Percentiles rank a stretch among this genome's conserved stretches.
phyloP scores from a whole-genome alignment of 805 yeast species.

The Candida coquimbonensis region DNA sequence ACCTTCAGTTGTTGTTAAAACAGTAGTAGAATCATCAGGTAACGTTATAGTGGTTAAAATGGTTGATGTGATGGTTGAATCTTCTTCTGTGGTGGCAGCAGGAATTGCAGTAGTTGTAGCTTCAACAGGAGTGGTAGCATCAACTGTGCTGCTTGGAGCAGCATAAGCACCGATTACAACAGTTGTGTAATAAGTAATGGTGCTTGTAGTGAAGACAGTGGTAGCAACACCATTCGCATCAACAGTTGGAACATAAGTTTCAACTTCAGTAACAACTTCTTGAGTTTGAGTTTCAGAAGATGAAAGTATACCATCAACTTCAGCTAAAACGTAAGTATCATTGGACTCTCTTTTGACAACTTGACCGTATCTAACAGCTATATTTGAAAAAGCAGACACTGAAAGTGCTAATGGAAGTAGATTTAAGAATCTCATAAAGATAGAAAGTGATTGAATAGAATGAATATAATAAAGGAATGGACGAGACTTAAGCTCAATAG shows the following conservation, averaged over 20 bases:
- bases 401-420: conserved; percentile 13
- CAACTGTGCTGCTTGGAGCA: neutral
- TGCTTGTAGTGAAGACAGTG: conserved; percentile 1
- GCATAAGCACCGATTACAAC: neutral
- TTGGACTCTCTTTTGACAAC: conserved; percentile 15
- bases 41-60: conserved; percentile 1
- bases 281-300: conserved; percentile 1
- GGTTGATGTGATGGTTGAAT: neutral
- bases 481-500: conserved; percentile 22
- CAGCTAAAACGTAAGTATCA: conserved; percentile 2
- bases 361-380: conserved; percentile 19
- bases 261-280: conserved; percentile 14
- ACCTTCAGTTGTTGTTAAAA: neutral
- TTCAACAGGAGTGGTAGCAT: neutral
- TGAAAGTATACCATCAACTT: neutral
- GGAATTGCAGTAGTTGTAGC: neutral
- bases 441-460: neutral
- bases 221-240: conserved; percentile 15
- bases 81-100: neutral
- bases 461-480: conserved; percentile 20
- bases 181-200: neutral
- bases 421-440: conserved; percentile 10
- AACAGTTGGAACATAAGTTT: conserved; percentile 17
- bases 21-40: neutral
- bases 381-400: conserved; percentile 18